Conservation (phyloP, 2,329 filamentous ascomycete genomes). For the Alternaria angustiovoidea region DNA sequence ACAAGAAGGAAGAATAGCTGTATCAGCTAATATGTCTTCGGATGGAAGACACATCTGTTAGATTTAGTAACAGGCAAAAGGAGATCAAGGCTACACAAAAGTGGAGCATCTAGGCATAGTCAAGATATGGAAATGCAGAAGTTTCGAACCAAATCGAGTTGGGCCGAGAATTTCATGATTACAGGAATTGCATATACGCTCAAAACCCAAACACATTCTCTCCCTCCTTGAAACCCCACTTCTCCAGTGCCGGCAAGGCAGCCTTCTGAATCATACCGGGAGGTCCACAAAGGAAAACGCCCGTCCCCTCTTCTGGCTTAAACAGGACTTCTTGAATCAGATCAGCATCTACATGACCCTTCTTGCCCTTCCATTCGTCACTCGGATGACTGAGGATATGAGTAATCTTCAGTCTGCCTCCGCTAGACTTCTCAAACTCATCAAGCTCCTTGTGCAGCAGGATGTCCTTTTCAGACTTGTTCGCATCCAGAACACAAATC, state of each 20-base stretch:
- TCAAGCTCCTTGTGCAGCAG: conserved; percentile 55
- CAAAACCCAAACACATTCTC: not conserved
- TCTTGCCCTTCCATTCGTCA: conserved; percentile 57
- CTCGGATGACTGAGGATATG: conserved; percentile 59
- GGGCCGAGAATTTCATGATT: not conserved
- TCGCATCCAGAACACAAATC: conserved; percentile 58
- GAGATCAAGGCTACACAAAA: not conserved
- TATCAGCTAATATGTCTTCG: no score
- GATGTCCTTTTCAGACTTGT: conserved; percentile 59
- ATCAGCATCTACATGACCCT: conserved; percentile 55
- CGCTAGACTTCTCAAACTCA: conserved; percentile 48
- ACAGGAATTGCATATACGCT: not conserved
- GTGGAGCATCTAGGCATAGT: no score
- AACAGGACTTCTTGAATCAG: conserved; percentile 55
- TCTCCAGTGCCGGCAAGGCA: conserved; percentile 58
- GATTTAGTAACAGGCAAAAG: no score
- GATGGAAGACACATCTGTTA: no score
- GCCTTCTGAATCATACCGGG: conserved; percentile 62
- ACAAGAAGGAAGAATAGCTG: not conserved
- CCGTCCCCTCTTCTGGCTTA: conserved; percentile 51
- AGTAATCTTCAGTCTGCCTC: conserved; percentile 54
- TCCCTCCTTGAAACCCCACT: conserved; percentile 52
- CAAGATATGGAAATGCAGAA: no score
- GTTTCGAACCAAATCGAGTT: no score
- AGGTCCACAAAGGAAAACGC: conserved; percentile 60